Base-by-base conservation (phyloP, 371 early-diverging fungal species). In the Rozella allomycis region DNA sequence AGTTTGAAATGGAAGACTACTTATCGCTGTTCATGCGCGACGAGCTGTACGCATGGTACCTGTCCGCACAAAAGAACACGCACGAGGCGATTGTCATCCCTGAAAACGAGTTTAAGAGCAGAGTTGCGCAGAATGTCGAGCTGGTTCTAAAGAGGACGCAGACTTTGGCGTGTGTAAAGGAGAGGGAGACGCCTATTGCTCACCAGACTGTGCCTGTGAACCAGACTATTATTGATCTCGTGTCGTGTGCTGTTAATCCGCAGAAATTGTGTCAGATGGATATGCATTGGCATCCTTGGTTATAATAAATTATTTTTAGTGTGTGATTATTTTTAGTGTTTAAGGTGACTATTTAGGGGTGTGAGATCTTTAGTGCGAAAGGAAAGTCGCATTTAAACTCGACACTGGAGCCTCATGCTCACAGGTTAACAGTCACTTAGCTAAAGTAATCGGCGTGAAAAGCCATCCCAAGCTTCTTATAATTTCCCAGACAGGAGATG, bases 231-330 rank as follows among this genome's bases (percentile, higher is more conserved):
- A 55, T 86, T 29, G 84, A 85, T 32, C 48, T 91, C 39, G 74
- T 91, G 33, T 71, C 74, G 6, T 70, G 75, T 38, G 93, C 93
- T 1, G 76, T 68, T 21, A 84, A 87, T 36, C 86, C 88, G 3
- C 69, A 75, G 36, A 88, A 84, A 45, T 62, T 90, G 48, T 73
- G 85, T 0, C 74, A 76, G 39, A 84, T 90, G 83, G 88, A 86
- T 32, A 38, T 59, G 1, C 30, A 44, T 3, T 67, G 49, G 38
- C 30, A 55, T 47, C 42, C 63, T 1, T 37, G 17, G 17, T 22
- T 47, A 18, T 47, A 26, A 47, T n/a, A n/a, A n/a, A 17, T 14
- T 13, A 26, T 14, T 14, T 26, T 0, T 14, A 26, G 5, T 26
- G 16, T 7, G 17, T 17, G 9, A 26, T 17, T 7, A 26, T 26